Base-by-base conservation (phyloP, 225 moss, liverwort and hornwort species). In the Antitrichia curtipendula region DNA sequence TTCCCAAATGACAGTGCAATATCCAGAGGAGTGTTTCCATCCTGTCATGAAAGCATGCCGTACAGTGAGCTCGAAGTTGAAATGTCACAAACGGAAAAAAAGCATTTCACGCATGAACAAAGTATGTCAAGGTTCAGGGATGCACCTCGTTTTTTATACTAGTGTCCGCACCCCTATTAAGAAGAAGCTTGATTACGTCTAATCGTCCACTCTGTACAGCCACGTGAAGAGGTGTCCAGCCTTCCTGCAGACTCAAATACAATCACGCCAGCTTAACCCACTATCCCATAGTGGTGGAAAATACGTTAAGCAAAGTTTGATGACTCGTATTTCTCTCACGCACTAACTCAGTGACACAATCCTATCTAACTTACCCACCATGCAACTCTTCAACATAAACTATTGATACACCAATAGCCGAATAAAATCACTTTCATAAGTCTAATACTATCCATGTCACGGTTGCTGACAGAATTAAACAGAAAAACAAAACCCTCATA, bases 201-300 rank as follows among this genome's bases (percentile, higher is more conserved):
- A 92, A 91, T 85, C 97, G 91, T 75, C 98, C 98, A 86, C 94
- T 91, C 86, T 97, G 97, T 60, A 96, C 96, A 83, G 96, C 98
- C 68, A 98, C 58, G 87, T 97, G 98, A 85, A 98, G 95, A 76
- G 98, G 90, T 41, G 97, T 98, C 98, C 98, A 98, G 82, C 97
- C 97, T 91, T 96, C 96, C 89, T 94, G 94, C 83, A 88, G 28
- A 88, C 28, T 57, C 92, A 59, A 87, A 68, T 59, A 64, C 75
- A 87, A 80, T 65, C 81, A 79, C 79, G 29, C 76, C 62, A 90
- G 86, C 40, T 88, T 57, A 68, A 72, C 31, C 59, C 31, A 34
- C 29, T 84, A 80, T 78, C 66, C 60, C 31, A 45, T 38, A 76
- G 53, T 66, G 13, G 54, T 72, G 43, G 82, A 41, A 58, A 59